These are phyloP conservation scores for Phytopythium mirpurense DNA, from an alignment of 352 stramenopile genomes.

Conservation along the genomic window DNA sequence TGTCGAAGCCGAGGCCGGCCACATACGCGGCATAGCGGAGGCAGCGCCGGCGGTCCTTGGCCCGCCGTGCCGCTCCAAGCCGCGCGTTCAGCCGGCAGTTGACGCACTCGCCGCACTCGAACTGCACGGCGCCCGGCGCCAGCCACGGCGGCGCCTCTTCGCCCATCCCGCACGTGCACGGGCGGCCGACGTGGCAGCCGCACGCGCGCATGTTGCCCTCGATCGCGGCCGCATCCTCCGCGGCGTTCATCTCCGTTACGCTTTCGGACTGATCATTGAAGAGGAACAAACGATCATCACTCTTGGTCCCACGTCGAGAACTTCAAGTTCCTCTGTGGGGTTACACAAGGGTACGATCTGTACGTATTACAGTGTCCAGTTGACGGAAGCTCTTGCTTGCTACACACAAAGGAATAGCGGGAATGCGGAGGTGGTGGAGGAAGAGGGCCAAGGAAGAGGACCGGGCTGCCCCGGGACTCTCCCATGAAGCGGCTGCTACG, in stretches of 20 bases:
- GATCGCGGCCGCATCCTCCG: conserved; percentile 10
- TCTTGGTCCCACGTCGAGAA: neutral
- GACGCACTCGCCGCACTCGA: conserved; percentile 43
- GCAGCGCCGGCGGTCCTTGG: conserved; percentile 25
- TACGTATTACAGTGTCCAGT: no score
- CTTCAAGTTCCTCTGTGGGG: neutral
- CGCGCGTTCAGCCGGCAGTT: conserved; percentile 58
- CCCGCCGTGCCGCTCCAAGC: conserved; percentile 8
- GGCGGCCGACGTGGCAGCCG: conserved; percentile 50
- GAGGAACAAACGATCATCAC: neutral
- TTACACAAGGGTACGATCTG: conserved; percentile 2
- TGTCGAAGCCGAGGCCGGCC: conserved; percentile 32
- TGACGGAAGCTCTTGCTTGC: no score
- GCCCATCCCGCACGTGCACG: conserved; percentile 57
- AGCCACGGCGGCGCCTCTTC: neutral
- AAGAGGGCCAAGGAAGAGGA: neutral
- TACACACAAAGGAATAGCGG: no score
- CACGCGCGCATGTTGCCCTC: conserved; percentile 56
- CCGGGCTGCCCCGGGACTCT: neutral
- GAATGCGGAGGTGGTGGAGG: conserved; percentile 1
- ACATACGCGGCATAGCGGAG: conserved; percentile 43
- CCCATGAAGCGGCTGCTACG: neutral
- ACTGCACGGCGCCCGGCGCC: conserved; percentile 7
- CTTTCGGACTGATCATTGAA: neutral
- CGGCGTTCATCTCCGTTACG: conserved; percentile 14